These are phyloP conservation scores for Vinca minor DNA, from an alignment of 257 asterid species.

Conservation along the genomic window DNA sequence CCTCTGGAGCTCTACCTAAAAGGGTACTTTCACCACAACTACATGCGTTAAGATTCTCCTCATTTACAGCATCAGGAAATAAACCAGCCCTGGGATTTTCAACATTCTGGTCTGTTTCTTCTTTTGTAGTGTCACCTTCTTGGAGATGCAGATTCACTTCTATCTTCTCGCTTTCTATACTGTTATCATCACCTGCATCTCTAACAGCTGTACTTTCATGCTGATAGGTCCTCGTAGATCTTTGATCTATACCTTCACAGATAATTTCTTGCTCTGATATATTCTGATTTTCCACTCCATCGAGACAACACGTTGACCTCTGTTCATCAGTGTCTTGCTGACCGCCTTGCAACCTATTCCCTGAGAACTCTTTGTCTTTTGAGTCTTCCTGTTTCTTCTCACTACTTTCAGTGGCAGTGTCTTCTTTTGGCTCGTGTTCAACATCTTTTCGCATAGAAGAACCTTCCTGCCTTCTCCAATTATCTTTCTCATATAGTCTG, in stretches of 20 bases:
- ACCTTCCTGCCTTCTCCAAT: constrained; percentile 22
- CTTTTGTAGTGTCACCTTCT: constrained; percentile 1
- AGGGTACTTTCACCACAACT: constrained; percentile 18
- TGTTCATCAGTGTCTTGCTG: constrained; percentile 27
- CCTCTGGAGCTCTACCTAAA: constrained; percentile 27
- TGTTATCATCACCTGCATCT: constrained; percentile 21
- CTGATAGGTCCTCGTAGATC: constrained; percentile 16
- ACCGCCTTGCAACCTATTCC: constrained; percentile 19
- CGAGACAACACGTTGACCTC: constrained; percentile 20
- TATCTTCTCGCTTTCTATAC: constrained; percentile 22
- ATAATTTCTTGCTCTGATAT: constrained; percentile 22
- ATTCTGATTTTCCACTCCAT: constrained; percentile 22
- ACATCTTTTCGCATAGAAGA: constrained; percentile 21
- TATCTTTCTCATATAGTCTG: constrained; percentile 33
- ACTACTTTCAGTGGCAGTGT: constrained; percentile 20
- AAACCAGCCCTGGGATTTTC: constrained; percentile 22
- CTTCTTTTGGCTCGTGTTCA: constrained; percentile 27
- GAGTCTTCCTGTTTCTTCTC: constrained; percentile 15
- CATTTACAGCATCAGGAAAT: constrained; percentile 27
- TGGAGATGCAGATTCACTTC: constrained; percentile 13
- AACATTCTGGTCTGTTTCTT: constrained; percentile 18
- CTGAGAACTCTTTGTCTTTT: constrained; percentile 22
- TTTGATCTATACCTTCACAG: constrained; percentile 9
- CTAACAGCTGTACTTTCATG: constrained; percentile 23
- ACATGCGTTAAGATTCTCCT: constrained; percentile 24